Evolutionary conservation across 2,329 filamentous ascomycete genomes (phyloP), one percentile per base, ranked within the genome.

Genomic region (Magnaporthiopsis incrustans): DNA sequence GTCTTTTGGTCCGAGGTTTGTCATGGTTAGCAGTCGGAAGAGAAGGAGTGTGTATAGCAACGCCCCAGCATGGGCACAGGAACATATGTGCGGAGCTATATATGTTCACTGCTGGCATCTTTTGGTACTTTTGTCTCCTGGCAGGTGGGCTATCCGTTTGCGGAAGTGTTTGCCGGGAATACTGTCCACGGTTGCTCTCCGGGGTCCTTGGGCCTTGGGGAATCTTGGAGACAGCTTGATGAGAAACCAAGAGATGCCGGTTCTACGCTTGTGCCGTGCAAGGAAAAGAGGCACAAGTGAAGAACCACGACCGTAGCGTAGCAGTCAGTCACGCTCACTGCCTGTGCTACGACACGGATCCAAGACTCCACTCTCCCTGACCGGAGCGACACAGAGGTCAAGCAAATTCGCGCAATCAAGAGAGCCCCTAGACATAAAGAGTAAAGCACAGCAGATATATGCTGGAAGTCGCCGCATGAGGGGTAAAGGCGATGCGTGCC

Each of bases 331-430:
- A 80, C 82, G 64, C 18, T 50, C n/a, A 61, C 61, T 58, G 66
- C 64, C 65, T 68, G 67, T 82, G 85, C 87, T 85, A 84, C 87
- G 87, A 81, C 79, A 82, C 84, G 83, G 86, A 89, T 90, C 89
- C 92, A 96, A 95, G 90, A 91, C 89, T 84, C 89, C 89, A 86
- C 85, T 84, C 84, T 83, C 75, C 81, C 84, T 89, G 86, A 92
- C 90, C 89, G 87, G 87, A 77, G 83, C 89, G 87, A 91, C 85
- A 89, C 85, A 83, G 86, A 85, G 85, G 88, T 90, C 90, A 90
- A 90, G 92, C 90, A 91, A 86, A 86, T 89, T 91, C 88, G 92
- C 92, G 87, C 90, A 89, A 88, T 87, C 85, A 87, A 89, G 85
- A 89, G 80, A 89, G 87, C 88, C 88, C 89, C 88, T 89, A 89